Percentiles rank a stretch among this genome's conserved stretches.
phyloP scores from a whole-genome alignment of 148 eudicot genomes.

The Salicornia ramosissima region DNA sequence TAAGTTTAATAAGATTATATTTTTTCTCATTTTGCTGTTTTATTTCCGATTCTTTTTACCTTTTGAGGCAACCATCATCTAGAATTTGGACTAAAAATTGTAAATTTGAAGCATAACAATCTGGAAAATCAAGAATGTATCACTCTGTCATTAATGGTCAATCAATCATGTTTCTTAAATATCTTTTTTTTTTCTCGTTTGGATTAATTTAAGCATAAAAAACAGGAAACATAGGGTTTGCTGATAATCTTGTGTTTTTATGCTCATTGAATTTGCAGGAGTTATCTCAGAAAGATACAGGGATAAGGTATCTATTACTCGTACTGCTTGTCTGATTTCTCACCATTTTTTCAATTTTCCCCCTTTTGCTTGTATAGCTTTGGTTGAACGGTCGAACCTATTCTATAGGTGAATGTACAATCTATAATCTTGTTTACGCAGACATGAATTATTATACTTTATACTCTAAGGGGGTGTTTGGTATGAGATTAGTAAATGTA shows the following conservation, averaged over 20 bases:
- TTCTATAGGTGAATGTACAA: too few relatives aligned
- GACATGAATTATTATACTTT: neutral
- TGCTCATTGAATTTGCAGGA: conserved; percentile 36
- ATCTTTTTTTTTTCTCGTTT: neutral
- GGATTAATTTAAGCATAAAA: neutral
- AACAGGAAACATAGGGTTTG: neutral
- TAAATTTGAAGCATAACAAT: neutral
- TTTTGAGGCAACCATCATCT: neutral
- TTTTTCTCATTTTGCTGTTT: neutral
- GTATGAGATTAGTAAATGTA: too few relatives aligned
- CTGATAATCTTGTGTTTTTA: conserved; percentile 5
- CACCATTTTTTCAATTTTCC: neutral
- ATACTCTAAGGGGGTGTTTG: too few relatives aligned
- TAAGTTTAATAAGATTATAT: neutral
- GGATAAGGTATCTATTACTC: conserved; percentile 43
- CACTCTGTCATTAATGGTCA: neutral
- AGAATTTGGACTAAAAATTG: neutral
- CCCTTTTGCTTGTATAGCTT: too few relatives aligned
- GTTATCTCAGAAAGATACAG: conserved; percentile 46
- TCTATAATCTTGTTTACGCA: neutral
- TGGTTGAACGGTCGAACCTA: too few relatives aligned
- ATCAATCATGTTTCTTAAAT: neutral
- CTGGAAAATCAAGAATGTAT: neutral
- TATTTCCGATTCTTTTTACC: neutral
- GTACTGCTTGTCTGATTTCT: too few relatives aligned